Base-by-base conservation (phyloP, 495 filamentous ascomycete species). In the Talaromyces thailandensis region DNA sequence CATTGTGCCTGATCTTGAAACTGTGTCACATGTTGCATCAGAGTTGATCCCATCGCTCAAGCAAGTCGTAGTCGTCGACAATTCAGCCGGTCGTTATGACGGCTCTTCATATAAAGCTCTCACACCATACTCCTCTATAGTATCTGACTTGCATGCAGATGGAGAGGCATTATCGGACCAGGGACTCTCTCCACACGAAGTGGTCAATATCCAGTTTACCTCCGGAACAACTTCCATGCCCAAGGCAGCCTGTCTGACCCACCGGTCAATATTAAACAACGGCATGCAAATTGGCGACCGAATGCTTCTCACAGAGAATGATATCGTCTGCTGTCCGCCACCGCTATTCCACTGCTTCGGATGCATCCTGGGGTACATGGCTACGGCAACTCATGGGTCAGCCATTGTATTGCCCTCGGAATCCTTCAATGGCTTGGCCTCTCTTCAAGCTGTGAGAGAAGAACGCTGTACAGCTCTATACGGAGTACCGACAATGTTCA, bases 201-300 rank as follows among this genome's bases (percentile, higher is more conserved):
- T 89, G 3, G 86, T 95, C 51, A 97, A 97, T 70, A 96, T 98
- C 65, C 94, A 98, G 69, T 98, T 97, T 74, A 98, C 94, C 7
- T 93, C 89, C 6, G 94, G 93, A 28, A 98, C 93, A 6, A 98
- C 93, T 0, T 87, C 86, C 0, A 77, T 82, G 69, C 94, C 94
- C 2, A 98, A 98, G 77, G 94, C 94, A 0, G 92, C 93, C 1
- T 96, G 91, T 74, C 81, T 98, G 4, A 87, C 82, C 6, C 94
- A 98, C 73, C 81, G 78, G 7, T 85, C 82, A 11, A 96, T 98
- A 64, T 78, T 98, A 45, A 98, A 98, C 71, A 96, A 96, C 70
- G 92, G 92, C 32, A 81, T 80, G 7, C 84, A 88, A 43, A 93
- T 96, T 64, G 92, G 90, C 2, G 81, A 87, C 64, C 78, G 92